Percentiles rank a stretch among this genome's conserved stretches.
Conservation (phyloP, 2,329 filamentous ascomycete genomes). For the Cladosporium halotolerans region DNA sequence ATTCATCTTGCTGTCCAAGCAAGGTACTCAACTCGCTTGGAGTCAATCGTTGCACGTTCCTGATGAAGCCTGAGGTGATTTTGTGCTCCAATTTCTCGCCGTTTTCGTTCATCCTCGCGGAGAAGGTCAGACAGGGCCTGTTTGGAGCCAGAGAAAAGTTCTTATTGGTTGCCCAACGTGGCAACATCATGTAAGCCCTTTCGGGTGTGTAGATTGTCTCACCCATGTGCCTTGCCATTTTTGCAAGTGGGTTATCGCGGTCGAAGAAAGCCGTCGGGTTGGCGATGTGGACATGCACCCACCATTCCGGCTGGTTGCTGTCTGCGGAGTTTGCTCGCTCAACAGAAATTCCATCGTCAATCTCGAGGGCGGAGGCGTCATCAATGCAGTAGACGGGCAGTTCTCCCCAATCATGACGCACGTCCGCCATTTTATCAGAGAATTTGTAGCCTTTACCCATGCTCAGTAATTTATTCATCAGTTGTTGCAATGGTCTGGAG, state of each 20-base stretch:
- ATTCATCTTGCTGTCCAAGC: conserved; percentile 13
- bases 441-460: conserved; percentile 33
- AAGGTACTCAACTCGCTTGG: conserved; percentile 32
- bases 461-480: conserved; percentile 29
- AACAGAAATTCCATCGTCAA: conserved; percentile 74
- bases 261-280: conserved; percentile 68
- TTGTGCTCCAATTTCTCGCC: conserved; percentile 51
- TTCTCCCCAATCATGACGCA: conserved; percentile 55
- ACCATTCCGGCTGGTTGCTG: conserved; percentile 49
- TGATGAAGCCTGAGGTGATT: conserved; percentile 47
- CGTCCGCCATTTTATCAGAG: conserved; percentile 48
- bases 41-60: conserved; percentile 50
- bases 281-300: conserved; percentile 73
- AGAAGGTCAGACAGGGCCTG: conserved; percentile 56
- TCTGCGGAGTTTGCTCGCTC: conserved; percentile 38
- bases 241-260: conserved; percentile 52
- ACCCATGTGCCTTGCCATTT: conserved; percentile 55
- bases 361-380: conserved; percentile 57
- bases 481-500: conserved; percentile 38
- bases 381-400: conserved; percentile 69
- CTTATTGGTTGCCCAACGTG: conserved; percentile 40
- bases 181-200: conserved; percentile 52
- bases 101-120: conserved; percentile 46
- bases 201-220: conserved; percentile 54
- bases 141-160: conserved; percentile 49